Base-by-base conservation (phyloP, 495 filamentous ascomycete species). In the Aspergillus cavernicola region DNA sequence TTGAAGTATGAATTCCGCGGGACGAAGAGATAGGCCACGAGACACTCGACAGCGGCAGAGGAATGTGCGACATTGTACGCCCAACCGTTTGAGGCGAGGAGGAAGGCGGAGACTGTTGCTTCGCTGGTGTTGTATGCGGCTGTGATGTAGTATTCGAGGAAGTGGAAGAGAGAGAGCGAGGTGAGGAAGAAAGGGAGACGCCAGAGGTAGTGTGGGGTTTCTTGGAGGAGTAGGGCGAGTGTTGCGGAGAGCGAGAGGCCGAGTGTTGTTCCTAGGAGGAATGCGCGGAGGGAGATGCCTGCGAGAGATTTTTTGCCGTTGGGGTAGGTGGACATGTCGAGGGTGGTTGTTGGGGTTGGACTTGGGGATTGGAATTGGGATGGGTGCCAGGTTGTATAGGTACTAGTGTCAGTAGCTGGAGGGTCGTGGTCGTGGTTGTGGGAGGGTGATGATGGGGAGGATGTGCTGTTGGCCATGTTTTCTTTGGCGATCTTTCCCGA, bases 81-180 rank as follows among this genome's bases (percentile, higher is more conserved):
- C 41, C 77, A 80, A 43, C 95, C 93, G 63, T 98, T 98, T 33
- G 80, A 78, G n/a, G 81, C 84, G 7, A 98, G 78, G 1, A 98
- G 80, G 70, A 95, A 98, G 7, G 90, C 85, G 51, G 75, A 75
- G 15, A 89, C 70, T 6, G 77, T 76, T 6, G 90, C 90, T n/a
- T 78, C 69, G 31, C 73, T 67, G 0, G 90, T 88, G 72, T 97
- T 97, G 70, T 87, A 88, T 19, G 69, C 71, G 22, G 93, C 93
- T 0, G 92, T 97, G 42, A 83, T 86, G 74, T 80, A 92, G 78
- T 88, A 98, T 71, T 98, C 93, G 68, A 98, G 86, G 73, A 95
- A 95, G 71, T 98, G 93, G 79, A 97, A 97, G 49, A 86, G 64
- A 13, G 85, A 82, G 50, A 98, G 84, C 22, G 83, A 68, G 40